Evolutionary conservation across 495 filamentous ascomycete species (phyloP), one percentile per base, ranked within the genome.

Genomic region (Ascobolus immersus): DNA sequence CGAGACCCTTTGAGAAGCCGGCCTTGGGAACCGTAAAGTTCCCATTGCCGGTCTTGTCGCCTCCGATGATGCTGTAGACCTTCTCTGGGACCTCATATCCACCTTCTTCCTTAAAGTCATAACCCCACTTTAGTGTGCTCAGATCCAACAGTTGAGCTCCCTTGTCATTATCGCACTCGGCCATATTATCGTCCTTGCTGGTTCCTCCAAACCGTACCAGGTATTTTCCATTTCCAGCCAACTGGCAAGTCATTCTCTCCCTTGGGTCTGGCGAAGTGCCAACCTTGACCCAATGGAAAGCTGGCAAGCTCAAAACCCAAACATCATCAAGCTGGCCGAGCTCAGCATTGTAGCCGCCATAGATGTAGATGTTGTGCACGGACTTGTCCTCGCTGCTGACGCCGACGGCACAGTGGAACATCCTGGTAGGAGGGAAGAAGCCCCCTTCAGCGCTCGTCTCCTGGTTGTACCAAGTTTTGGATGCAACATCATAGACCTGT

Each of bases 321-420:
- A 79, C 65, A 33, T 76, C 69, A 1, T 41, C 33, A 1, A 40
- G 22, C n/a, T n/a, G n/a, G n/a, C n/a, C n/a, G n/a, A n/a, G n/a
- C n/a, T n/a, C n/a, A n/a, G n/a, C n/a, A n/a, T n/a, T n/a, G 37
- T 65, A 71, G 2, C 73, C 73, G 11, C 72, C 73, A 37, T 77
- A 77, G 42, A 72, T 69, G 44, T 78, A 78, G 35, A 78, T 72
- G 37, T 72, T 75, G 46, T 67, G 67, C 6, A 66, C 72, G 3
- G 67, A 70, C 4, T 44, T 44, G 37, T 78, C 73, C 21, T 53
- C 38, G 1, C 72, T 67, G 4, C 58, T 49, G 0, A 62, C 70
- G 7, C 69, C 51, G 0, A 74, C 67, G 9, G 68, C 67, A 45
- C 72, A 77, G 24, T 71, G 71, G 35, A 60, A 53, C 1, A 64